These are phyloP conservation scores for Aspergillus luchuensis DNA, from an alignment of 2,329 filamentous ascomycete species.

Conservation along the genomic window DNA sequence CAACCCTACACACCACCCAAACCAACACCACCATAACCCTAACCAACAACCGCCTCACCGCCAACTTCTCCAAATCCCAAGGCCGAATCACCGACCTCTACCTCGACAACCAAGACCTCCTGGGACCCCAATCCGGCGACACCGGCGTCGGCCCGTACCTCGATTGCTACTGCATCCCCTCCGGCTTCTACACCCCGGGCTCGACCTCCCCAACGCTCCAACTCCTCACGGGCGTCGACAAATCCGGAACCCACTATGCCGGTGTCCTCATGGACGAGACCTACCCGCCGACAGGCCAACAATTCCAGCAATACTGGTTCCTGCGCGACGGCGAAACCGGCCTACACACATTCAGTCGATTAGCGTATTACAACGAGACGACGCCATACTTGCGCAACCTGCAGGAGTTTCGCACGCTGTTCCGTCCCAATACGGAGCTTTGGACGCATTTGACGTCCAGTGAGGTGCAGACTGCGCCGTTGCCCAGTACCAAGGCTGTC, in stretches of 20 bases:
- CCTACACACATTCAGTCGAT: constrained; percentile 62
- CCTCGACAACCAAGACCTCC: constrained; percentile 55
- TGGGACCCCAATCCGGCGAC: constrained; percentile 49
- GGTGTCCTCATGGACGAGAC: constrained; percentile 63
- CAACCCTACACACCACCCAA: constrained; percentile 23
- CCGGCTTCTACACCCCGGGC: constrained; percentile 62
- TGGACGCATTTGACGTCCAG: constrained; percentile 67
- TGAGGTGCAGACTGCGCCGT: constrained; percentile 56
- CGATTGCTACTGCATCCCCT: constrained; percentile 64
- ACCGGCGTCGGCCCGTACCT: constrained; percentile 60
- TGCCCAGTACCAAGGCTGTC: constrained; percentile 43
- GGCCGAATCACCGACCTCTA: constrained; percentile 47
- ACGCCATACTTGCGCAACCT: constrained; percentile 60
- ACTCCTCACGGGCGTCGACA: constrained; percentile 56
- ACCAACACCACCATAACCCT: constrained; percentile 34
- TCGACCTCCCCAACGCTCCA: constrained; percentile 52
- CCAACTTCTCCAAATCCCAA: constrained; percentile 46
- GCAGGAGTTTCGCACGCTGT: constrained; percentile 63
- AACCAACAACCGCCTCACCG: constrained; percentile 49
- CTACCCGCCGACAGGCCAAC: constrained; percentile 59
- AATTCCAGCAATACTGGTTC: constrained; percentile 67
- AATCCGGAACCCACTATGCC: constrained; percentile 55
- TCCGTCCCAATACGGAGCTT: constrained; percentile 60
- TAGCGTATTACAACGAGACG: constrained; percentile 61
- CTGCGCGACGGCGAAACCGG: constrained; percentile 64